These are phyloP conservation scores for Nitzschia sp. DNA, from an alignment of 108 stramenopile species.

Conservation along the genomic window DNA sequence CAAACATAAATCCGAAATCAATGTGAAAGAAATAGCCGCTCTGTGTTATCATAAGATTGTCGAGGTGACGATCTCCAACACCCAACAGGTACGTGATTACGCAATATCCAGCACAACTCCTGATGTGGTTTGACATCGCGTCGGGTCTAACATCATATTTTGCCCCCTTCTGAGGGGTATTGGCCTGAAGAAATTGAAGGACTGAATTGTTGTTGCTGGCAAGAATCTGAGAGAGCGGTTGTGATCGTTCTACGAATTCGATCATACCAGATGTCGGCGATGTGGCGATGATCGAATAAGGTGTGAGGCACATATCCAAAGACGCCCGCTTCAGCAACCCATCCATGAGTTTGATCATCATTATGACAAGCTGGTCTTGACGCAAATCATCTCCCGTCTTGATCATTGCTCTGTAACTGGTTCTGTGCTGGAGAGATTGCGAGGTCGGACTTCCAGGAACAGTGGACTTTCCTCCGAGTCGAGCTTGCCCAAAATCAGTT, in stretches of 20 bases:
- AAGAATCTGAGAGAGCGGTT: conserved; percentile 90
- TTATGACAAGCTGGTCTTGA: conserved; percentile 98
- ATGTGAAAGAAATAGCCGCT: conserved; percentile 86
- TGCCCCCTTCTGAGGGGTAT: conserved; percentile 65
- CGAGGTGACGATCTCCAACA: conserved; percentile 86
- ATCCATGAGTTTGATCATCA: conserved; percentile 98
- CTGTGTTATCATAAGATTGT: conserved; percentile 80
- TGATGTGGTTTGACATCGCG: conserved; percentile 89
- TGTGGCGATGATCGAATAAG: conserved; percentile 89
- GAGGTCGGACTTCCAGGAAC: background rate
- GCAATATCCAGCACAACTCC: conserved; percentile 98
- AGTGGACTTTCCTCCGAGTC: too few relatives aligned
- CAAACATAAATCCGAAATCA: conserved; percentile 87
- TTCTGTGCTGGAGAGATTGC: background rate
- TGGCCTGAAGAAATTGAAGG: conserved; percentile 65
- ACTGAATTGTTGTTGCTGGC: conserved; percentile 84
- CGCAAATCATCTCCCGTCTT: conserved; percentile 99
- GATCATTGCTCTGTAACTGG: conserved; percentile 89
- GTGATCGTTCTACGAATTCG: conserved; percentile 93
- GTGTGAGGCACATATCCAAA: conserved; percentile 86
- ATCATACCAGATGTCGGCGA: conserved; percentile 90
- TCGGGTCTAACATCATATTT: conserved; percentile 76
- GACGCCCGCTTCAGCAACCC: conserved; percentile 91
- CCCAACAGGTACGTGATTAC: conserved; percentile 97
- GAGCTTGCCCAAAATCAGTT: conserved; percentile 16